These are phyloP conservation scores for Porpolomopsis calyptriformis DNA, from an alignment of 768 basidiomycete genomes.

Conservation along the genomic window DNA sequence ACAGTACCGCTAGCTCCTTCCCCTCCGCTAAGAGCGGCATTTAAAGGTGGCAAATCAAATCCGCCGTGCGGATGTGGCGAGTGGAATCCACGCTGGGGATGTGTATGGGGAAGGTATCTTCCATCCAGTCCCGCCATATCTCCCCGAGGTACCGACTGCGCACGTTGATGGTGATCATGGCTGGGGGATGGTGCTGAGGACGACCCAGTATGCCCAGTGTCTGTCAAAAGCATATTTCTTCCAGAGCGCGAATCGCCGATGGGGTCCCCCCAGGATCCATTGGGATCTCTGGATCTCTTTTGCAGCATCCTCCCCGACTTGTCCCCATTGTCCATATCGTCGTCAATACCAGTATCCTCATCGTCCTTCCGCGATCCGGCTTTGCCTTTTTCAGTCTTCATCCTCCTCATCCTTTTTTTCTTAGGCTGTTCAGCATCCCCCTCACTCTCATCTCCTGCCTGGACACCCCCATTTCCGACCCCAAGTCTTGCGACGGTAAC, in stretches of 20 bases:
- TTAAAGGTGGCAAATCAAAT: slow-evolving; percentile 54
- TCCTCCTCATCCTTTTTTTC: slow-evolving; percentile 45
- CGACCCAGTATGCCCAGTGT: not conserved
- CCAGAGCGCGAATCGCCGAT: not conserved
- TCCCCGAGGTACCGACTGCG: not conserved
- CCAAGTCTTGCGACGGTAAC: slow-evolving; percentile 64
- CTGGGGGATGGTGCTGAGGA: slow-evolving; percentile 5
- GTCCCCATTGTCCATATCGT: slow-evolving; percentile 35
- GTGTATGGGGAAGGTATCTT: slow-evolving; percentile 3
- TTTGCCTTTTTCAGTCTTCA: slow-evolving; percentile 14
- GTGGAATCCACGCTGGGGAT: slow-evolving; percentile 8
- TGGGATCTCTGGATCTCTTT: slow-evolving; percentile 3
- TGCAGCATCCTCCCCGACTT: not conserved
- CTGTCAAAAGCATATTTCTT: no score
- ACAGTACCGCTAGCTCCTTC: slow-evolving; percentile 19
- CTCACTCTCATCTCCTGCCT: slow-evolving; percentile 32
- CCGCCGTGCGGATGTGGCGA: slow-evolving; percentile 24
- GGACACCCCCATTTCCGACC: slow-evolving; percentile 24
- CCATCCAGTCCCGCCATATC: not conserved
- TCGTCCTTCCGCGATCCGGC: slow-evolving; percentile 18
- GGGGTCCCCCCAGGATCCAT: slow-evolving; percentile 2
- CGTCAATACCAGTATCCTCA: slow-evolving; percentile 21
- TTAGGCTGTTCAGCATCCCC: slow-evolving; percentile 42
- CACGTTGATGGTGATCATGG: slow-evolving; percentile 8
- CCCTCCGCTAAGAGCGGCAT: slow-evolving; percentile 29